These are phyloP conservation scores for Acanthamoeba royreba DNA, from an alignment of 208 protist species.

Conservation along the genomic window DNA sequence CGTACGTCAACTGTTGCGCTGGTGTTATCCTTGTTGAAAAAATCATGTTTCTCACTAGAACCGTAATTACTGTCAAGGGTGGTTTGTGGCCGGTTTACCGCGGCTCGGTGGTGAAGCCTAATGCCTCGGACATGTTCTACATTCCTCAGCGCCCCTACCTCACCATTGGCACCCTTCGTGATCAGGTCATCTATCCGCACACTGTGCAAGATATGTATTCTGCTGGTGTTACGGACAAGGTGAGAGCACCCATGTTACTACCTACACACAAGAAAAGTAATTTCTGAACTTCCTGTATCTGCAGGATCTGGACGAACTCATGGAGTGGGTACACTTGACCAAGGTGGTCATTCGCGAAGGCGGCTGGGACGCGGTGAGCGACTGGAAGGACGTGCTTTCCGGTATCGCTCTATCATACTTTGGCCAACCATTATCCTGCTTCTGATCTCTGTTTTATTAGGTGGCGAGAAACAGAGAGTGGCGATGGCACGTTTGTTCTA, in stretches of 20 bases:
- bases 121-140: constrained; percentile 48
- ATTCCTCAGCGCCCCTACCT: constrained; percentile 66
- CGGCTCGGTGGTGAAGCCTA: not conserved
- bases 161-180: constrained; percentile 22
- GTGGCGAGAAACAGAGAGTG: constrained; percentile 70
- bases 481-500: constrained; percentile 60
- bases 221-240: not conserved
- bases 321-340: constrained; percentile 43
- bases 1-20: too few relatives aligned
- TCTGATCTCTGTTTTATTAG: not conserved
- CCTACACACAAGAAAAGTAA: not conserved
- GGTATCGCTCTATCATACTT: constrained; percentile 5
- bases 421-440: not conserved
- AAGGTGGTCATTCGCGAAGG: constrained; percentile 61
- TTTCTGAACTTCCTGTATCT: not conserved
- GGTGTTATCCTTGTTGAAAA: not conserved
- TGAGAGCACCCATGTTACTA: not conserved
- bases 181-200: constrained; percentile 59
- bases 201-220: constrained; percentile 24
- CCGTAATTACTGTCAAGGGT: not conserved
- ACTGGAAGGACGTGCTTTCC: constrained; percentile 72
- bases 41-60: not conserved
- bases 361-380: constrained; percentile 62
- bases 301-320: constrained; percentile 20
- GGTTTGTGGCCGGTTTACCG: constrained; percentile 59